Evolutionary conservation across 1,284 basidiomycete genomes (phyloP).

Genomic region (Ustilago hordei): DNA sequence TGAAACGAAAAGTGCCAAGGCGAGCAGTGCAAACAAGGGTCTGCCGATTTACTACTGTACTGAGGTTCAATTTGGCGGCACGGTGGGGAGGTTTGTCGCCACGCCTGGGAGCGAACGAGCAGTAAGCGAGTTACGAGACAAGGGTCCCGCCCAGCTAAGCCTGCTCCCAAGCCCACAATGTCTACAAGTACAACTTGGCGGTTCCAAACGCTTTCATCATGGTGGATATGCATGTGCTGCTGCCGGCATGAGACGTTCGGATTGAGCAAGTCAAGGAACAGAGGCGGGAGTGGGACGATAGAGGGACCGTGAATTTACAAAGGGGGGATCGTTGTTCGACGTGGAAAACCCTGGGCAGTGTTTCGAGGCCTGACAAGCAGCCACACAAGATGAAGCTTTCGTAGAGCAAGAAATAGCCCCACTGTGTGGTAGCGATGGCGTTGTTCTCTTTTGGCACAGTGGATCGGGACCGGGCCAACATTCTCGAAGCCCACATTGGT

Average conservation of each 20-base stretch:
- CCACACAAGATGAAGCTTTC: background rate
- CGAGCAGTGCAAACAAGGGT: background rate
- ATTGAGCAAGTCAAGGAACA: background rate
- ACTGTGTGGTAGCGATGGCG: background rate
- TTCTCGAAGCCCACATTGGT: background rate
- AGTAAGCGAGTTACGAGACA: background rate
- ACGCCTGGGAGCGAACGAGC: background rate
- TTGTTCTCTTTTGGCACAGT: background rate
- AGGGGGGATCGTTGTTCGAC: background rate
- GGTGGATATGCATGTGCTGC: background rate
- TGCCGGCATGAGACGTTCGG: background rate
- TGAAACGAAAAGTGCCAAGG: constrained; percentile 16
- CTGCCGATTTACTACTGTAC: background rate
- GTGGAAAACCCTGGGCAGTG: background rate
- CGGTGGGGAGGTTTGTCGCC: background rate
- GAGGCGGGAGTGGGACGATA: background rate
- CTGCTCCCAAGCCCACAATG: background rate
- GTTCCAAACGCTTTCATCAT: background rate
- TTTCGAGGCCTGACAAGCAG: background rate
- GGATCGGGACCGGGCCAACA: background rate
- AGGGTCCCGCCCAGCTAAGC: constrained; percentile 1
- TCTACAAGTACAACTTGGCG: constrained; percentile 8
- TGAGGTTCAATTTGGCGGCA: background rate
- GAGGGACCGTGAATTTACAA: background rate
- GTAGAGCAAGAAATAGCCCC: background rate